These are phyloP conservation scores for Candida tallmaniae DNA, from an alignment of 805 yeast genomes.

Conservation along the genomic window DNA sequence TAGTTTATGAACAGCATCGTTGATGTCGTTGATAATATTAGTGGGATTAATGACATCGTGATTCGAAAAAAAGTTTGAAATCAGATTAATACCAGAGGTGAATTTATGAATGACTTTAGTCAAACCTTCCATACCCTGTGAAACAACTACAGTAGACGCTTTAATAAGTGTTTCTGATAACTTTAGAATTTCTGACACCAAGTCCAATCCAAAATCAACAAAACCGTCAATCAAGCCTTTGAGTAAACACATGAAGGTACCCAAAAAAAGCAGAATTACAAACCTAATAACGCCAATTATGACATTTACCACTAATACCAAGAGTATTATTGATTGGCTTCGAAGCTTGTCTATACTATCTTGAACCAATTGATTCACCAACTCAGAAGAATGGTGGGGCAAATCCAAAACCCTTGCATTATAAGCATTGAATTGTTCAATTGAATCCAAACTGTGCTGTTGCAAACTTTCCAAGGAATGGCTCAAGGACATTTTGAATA, in stretches of 20 bases:
- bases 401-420: neutral
- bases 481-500: conserved; percentile 46
- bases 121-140: conserved; percentile 6
- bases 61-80: conserved; percentile 40
- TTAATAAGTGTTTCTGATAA: conserved; percentile 53
- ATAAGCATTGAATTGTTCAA: conserved; percentile 5
- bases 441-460: neutral
- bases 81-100: conserved; percentile 10
- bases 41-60: conserved; percentile 28
- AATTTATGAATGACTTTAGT: conserved; percentile 3
- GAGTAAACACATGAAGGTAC: conserved; percentile 82
- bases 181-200: conserved; percentile 60
- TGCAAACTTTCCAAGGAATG: conserved; percentile 9
- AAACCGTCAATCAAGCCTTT: conserved; percentile 72
- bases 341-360: conserved; percentile 4
- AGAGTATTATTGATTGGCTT: conserved; percentile 6
- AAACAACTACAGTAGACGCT: conserved; percentile 25
- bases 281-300: conserved; percentile 55
- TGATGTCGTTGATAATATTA: conserved; percentile 43
- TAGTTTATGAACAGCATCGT: conserved; percentile 53
- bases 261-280: conserved; percentile 66
- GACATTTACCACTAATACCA: conserved; percentile 6
- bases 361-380: conserved; percentile 7
- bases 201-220: conserved; percentile 66
- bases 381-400: conserved; percentile 6